Base-by-base conservation (phyloP, 139 green algal species). In the Chlorella sp. region DNA sequence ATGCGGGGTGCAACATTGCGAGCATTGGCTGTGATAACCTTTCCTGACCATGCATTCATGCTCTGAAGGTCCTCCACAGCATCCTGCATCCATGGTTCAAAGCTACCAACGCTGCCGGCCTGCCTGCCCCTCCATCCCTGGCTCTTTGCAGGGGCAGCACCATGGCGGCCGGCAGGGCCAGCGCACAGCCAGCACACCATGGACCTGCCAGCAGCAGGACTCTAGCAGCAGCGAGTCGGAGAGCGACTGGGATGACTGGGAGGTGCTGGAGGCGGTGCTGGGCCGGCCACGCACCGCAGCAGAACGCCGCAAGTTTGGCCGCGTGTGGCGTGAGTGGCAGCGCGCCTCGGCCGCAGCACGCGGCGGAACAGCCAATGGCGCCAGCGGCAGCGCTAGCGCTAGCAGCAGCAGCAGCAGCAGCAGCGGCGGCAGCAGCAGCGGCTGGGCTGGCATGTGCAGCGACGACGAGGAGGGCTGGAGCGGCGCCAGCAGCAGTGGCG, bases 301-400 rank as follows among this genome's bases (percentile, higher is more conserved):
- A 28, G 57, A 82, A 38, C 36, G 30, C 6, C 56, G 39, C 23
- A 51, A 41, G 60, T 72, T 82, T 25, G 23, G 4, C 57, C 38
- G 57, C 11, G 36, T n/a, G 13, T 82, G 76, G 76, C 47, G 62
- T 36, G 32, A 72, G 26, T 82, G 76, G 76, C 76, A 82, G 26
- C 60, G 51, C 51, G 51, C 51, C 12, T 60, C 74, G 15, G 72
- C 72, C 25, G 26, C 20, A 4, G 70, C 25, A 9, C 70, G 41
- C 13, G 13, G 68, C 34, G 28, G 70, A 36, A 41, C 39, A 26
- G 41, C 25, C 21, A 21, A 21, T 15, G 51, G 51, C 3, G 15
- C 51, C 15, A 21, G 51, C 67, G 32, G 36, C 18, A 51, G 67
- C 6, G n/a, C 7, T 11, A 73, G 67, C 32, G 18, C 0, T 1